Percentiles rank a stretch among this genome's conserved stretches.
phyloP scores from a whole-genome alignment of 495 filamentous ascomycete genomes.

The Trichoderma asperelloides region DNA sequence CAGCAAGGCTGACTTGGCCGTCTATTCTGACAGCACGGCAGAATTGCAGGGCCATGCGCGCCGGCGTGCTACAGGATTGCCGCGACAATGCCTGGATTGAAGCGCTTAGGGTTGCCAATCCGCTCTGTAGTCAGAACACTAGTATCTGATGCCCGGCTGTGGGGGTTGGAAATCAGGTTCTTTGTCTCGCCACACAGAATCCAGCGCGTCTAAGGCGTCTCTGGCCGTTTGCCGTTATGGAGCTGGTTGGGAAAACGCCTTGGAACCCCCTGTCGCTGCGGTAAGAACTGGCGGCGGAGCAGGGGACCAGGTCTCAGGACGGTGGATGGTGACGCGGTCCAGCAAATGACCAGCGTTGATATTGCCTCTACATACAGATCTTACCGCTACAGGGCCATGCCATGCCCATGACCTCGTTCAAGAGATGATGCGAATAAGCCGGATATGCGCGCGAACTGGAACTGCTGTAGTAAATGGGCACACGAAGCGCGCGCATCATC shows the following conservation, averaged over 20 bases:
- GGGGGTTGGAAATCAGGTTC: not conserved
- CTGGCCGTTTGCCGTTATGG: not conserved
- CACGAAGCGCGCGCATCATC: too few species aligned
- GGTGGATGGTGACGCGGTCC: not conserved
- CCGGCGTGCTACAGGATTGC: too few species aligned
- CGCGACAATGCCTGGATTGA: too few species aligned
- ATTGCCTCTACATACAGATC: not conserved
- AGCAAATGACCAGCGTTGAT: not conserved
- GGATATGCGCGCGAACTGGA: not conserved
- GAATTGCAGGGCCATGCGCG: too few species aligned
- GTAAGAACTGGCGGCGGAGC: not conserved
- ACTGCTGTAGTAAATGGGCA: too few species aligned
- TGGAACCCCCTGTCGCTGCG: not conserved
- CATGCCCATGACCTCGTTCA: not conserved
- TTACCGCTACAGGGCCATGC: too few species aligned
- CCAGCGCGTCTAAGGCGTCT: not conserved
- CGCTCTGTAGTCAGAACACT: too few species aligned
- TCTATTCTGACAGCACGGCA: too few species aligned
- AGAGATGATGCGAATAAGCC: not conserved
- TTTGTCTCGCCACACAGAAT: too few species aligned
- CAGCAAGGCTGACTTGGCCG: not conserved
- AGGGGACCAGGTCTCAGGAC: not conserved
- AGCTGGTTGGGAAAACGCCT: not conserved
- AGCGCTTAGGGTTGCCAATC: too few species aligned
- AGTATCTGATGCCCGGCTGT: too few species aligned